A percentile compares a stretch with the other conserved stretches of the same genome.
These are phyloP conservation scores for Rhizomucor pusillus DNA, from an alignment of 371 early-diverging fungal species.

Conservation along the genomic window DNA sequence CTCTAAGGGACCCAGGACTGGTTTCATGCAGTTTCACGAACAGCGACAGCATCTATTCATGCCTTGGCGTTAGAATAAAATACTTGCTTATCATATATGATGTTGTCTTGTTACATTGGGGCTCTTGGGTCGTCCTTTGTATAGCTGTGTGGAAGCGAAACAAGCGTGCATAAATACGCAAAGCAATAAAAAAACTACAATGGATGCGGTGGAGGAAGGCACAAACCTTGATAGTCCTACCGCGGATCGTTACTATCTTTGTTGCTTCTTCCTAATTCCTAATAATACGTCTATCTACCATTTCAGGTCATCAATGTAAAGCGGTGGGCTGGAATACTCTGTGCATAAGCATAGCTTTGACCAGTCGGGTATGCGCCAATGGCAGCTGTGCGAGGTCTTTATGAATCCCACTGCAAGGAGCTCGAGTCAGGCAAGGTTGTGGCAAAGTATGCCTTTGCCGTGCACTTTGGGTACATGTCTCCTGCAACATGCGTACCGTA, in stretches of 20 bases:
- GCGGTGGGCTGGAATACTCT: conserved; percentile 13
- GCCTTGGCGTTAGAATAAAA: not conserved
- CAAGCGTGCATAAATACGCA: not conserved
- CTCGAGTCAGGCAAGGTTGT: too few relatives aligned
- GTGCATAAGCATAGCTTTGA: conserved; percentile 6
- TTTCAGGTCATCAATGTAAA: conserved; percentile 13
- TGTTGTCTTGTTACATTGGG: conserved; percentile 3
- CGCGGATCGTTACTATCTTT: not conserved
- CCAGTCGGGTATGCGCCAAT: conserved; percentile 16
- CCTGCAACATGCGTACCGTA: too few relatives aligned
- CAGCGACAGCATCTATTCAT: conserved; percentile 40
- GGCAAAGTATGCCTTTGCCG: too few relatives aligned
- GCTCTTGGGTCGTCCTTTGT: conserved; percentile 11
- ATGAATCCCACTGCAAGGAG: conserved; percentile 7
- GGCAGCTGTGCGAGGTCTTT: conserved; percentile 12
- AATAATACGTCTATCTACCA: conserved; percentile 6
- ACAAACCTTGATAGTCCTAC: too few relatives aligned
- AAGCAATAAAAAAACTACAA: not conserved
- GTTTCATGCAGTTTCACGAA: conserved; percentile 54
- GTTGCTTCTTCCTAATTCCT: not conserved
- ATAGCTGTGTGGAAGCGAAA: conserved; percentile 5
- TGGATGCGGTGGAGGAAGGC: conserved; percentile 2
- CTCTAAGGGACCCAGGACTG: conserved; percentile 36
- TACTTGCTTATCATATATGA: too few relatives aligned
- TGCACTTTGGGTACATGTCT: too few relatives aligned